phyloP scores from a whole-genome alignment of 192 early-diverging fungal genomes.

The Coemansia aciculifera region DNA sequence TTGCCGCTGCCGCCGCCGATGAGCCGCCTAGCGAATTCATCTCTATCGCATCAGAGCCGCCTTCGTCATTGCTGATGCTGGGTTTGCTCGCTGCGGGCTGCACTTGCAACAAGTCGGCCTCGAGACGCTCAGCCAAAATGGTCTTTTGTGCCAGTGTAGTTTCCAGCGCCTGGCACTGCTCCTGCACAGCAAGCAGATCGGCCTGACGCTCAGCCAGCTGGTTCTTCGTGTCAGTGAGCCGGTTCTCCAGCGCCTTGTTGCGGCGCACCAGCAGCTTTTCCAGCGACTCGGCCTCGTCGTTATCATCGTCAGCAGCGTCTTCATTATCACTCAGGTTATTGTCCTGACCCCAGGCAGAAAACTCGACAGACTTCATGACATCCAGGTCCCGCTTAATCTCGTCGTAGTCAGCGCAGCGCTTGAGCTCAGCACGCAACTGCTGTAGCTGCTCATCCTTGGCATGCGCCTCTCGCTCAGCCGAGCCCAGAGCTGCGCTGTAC shows the following conservation, averaged over 20 bases:
- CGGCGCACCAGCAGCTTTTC: slow-evolving; percentile 80
- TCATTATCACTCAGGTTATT: slow-evolving; percentile 37
- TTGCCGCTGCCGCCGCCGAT: neutral
- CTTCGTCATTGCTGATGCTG: neutral
- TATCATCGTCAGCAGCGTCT: slow-evolving; percentile 4
- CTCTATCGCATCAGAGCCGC: slow-evolving; percentile 10
- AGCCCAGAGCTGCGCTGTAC: slow-evolving; percentile 7
- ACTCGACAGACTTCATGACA: slow-evolving; percentile 69
- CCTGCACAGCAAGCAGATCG: neutral
- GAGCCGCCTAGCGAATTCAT: neutral
- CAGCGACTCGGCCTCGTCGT: slow-evolving; percentile 59
- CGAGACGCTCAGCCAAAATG: slow-evolving; percentile 45
- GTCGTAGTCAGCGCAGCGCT: slow-evolving; percentile 77
- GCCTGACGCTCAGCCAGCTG: slow-evolving; percentile 51
- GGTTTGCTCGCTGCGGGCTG: neutral
- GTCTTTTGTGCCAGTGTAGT: slow-evolving; percentile 61
- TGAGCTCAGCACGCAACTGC: slow-evolving; percentile 56
- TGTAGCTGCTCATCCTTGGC: slow-evolving; percentile 63
- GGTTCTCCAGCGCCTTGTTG: slow-evolving; percentile 79
- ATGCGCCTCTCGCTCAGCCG: slow-evolving; percentile 28
- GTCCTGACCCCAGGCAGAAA: slow-evolving; percentile 59
- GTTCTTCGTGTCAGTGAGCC: slow-evolving; percentile 57
- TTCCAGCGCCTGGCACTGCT: slow-evolving; percentile 54
- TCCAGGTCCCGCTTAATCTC: slow-evolving; percentile 84
- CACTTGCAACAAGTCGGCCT: slow-evolving; percentile 32